Conservation (phyloP, 129 eudicot genomes). For the Lactuca saligna region DNA sequence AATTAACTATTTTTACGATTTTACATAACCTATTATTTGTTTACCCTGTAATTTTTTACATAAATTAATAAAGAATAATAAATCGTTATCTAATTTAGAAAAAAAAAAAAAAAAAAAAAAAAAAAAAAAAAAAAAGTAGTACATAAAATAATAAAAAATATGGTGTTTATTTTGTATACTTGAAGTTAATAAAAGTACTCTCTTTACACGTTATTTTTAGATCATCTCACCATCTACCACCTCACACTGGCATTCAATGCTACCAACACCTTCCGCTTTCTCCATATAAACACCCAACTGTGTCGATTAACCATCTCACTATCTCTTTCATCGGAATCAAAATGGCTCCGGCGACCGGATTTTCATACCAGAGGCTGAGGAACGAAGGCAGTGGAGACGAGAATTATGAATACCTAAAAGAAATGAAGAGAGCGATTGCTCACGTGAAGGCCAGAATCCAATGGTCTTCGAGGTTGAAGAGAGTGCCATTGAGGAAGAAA, state of each 20-base stretch:
- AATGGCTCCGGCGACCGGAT: slow-evolving; percentile 26
- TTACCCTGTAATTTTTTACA: too few species aligned
- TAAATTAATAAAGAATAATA: too few species aligned
- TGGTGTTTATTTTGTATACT: neutral
- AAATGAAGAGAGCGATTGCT: slow-evolving; percentile 24
- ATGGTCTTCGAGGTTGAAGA: slow-evolving; percentile 32
- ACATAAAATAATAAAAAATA: too few species aligned
- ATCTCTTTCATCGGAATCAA: neutral
- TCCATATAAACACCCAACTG: slow-evolving; percentile 21
- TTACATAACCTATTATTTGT: too few species aligned
- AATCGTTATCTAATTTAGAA: too few species aligned
- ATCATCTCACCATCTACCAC: slow-evolving; percentile 33
- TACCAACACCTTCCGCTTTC: slow-evolving; percentile 2
- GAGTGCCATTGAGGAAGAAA: slow-evolving; percentile 42
- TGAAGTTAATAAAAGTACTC: neutral
- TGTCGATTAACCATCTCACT: neutral
- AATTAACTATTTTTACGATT: too few species aligned
- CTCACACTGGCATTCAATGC: slow-evolving; percentile 32
- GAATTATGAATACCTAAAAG: slow-evolving; percentile 19
- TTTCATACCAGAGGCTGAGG: slow-evolving; percentile 54
- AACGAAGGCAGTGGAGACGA: slow-evolving; percentile 34
- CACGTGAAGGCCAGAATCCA: slow-evolving; percentile 32
- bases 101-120: too few species aligned
- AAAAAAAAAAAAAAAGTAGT: too few species aligned
- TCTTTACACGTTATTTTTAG: neutral